phyloP scores from a whole-genome alignment of 192 early-diverging fungal genomes.

The Phlyctochytrium planicorne region DNA sequence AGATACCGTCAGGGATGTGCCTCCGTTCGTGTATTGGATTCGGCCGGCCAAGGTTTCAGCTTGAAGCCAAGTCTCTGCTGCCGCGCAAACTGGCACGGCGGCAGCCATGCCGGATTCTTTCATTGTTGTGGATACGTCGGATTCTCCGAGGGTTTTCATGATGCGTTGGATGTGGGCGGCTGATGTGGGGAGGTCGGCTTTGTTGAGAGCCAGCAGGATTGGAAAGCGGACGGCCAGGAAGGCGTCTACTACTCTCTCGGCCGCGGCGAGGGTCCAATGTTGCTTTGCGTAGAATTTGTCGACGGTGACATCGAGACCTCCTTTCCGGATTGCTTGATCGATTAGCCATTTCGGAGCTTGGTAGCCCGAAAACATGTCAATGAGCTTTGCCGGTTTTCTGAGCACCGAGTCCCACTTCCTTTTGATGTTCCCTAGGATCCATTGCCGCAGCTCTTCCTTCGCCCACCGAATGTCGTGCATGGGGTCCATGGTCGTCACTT shows the following conservation, averaged over 20 bases:
- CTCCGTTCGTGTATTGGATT: constrained; percentile 5
- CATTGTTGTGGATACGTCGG: no score
- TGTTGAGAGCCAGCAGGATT: constrained; percentile 29
- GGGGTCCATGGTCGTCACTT: constrained; percentile 12
- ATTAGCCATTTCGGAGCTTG: constrained; percentile 27
- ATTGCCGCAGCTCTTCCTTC: constrained; percentile 18
- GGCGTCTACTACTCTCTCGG: constrained; percentile 15
- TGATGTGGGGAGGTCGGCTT: constrained; percentile 19
- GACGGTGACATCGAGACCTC: constrained; percentile 19
- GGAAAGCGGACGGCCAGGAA: constrained; percentile 28
- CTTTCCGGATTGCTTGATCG: constrained; percentile 1
- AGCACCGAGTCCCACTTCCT: constrained; percentile 26
- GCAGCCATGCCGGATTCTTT: background rate
- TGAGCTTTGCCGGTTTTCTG: constrained; percentile 12
- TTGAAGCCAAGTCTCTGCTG: constrained; percentile 25
- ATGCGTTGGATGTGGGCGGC: constrained; percentile 16
- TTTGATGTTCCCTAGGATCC: constrained; percentile 25
- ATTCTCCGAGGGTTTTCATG: constrained; percentile 7
- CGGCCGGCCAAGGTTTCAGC: background rate
- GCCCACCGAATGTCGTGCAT: constrained; percentile 32
- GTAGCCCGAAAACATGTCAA: constrained; percentile 27
- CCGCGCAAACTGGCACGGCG: constrained; percentile 28
- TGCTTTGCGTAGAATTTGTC: constrained; percentile 10
- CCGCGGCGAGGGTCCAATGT: constrained; percentile 11
- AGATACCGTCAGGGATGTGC: background rate